Evolutionary conservation across 1,284 basidiomycete species (phyloP).

Genomic region (Irpex lacteus): DNA sequence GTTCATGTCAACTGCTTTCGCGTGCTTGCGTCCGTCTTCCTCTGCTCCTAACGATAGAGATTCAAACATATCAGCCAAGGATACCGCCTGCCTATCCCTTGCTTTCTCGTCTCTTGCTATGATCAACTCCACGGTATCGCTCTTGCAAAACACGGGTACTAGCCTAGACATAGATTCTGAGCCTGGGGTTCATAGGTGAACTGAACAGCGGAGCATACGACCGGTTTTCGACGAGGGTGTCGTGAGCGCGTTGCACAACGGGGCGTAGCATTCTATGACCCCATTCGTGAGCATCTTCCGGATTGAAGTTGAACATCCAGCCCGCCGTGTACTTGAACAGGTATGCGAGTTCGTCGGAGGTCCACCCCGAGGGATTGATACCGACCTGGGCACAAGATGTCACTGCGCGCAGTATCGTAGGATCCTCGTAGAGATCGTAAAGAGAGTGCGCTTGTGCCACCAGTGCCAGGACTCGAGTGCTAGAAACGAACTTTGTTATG

Average conservation of each 20-base stretch:
- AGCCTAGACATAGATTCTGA: neutral
- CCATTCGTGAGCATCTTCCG: constrained; percentile 24
- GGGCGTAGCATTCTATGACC: constrained; percentile 22
- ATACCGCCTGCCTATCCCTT: neutral
- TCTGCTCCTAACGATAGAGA: neutral
- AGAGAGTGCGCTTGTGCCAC: neutral
- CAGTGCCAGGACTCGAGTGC: constrained; percentile 4
- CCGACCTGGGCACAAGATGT: neutral
- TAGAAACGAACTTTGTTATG: constrained; percentile 9
- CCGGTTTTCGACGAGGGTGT: constrained; percentile 19
- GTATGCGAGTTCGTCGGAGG: constrained; percentile 21
- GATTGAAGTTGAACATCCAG: constrained; percentile 24
- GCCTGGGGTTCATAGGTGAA: neutral
- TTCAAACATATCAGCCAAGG: neutral
- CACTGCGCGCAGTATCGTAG: neutral
- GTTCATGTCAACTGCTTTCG: neutral
- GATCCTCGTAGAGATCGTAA: neutral
- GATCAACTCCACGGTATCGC: neutral
- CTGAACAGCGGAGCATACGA: constrained; percentile 12
- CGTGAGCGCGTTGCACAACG: constrained; percentile 22
- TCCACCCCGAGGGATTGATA: neutral
- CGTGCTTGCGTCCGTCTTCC: neutral
- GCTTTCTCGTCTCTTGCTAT: neutral
- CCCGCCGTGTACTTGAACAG: constrained; percentile 27
- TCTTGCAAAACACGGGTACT: neutral